phyloP scores from a whole-genome alignment of 2,329 filamentous ascomycete species.

The Aurifilum marmelostoma region DNA sequence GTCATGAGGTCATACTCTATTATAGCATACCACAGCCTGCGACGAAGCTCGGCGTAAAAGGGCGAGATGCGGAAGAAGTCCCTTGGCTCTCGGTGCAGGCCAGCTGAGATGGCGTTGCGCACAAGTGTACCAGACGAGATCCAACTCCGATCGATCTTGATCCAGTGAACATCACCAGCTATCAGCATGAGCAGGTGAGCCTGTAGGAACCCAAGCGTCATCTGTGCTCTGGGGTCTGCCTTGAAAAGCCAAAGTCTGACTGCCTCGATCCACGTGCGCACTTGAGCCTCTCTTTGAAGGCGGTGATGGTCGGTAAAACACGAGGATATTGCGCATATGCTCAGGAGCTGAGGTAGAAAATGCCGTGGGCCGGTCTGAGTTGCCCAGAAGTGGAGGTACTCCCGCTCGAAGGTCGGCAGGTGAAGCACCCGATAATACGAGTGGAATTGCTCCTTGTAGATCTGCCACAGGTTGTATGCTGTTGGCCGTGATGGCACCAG shows the following conservation, averaged over 20 bases:
- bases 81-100: slow-evolving; percentile 20
- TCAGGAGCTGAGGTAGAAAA: slow-evolving; percentile 23
- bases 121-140: slow-evolving; percentile 22
- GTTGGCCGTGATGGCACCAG: slow-evolving; percentile 31
- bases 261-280: slow-evolving; percentile 22
- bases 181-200: slow-evolving; percentile 25
- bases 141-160: slow-evolving; percentile 26
- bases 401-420: slow-evolving; percentile 31
- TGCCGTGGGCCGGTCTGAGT: slow-evolving; percentile 8
- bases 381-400: slow-evolving; percentile 32
- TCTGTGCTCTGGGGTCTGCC: slow-evolving; percentile 22
- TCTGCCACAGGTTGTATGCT: slow-evolving; percentile 29
- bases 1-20: slow-evolving; percentile 35
- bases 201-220: slow-evolving; percentile 21
- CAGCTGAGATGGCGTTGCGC: slow-evolving; percentile 24
- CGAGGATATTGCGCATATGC: slow-evolving; percentile 22
- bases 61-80: slow-evolving; percentile 30
- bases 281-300: slow-evolving; percentile 8
- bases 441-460: slow-evolving; percentile 30
- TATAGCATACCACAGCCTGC: slow-evolving; percentile 34
- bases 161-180: slow-evolving; percentile 26
- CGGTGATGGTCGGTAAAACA: slow-evolving; percentile 14
- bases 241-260: slow-evolving; percentile 25
- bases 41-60: slow-evolving; percentile 33
- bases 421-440: slow-evolving; percentile 33